Evolutionary conservation across 106 monocot species (phyloP), one percentile per base, ranked within the genome.

Genomic region (Allium fistulosum): DNA sequence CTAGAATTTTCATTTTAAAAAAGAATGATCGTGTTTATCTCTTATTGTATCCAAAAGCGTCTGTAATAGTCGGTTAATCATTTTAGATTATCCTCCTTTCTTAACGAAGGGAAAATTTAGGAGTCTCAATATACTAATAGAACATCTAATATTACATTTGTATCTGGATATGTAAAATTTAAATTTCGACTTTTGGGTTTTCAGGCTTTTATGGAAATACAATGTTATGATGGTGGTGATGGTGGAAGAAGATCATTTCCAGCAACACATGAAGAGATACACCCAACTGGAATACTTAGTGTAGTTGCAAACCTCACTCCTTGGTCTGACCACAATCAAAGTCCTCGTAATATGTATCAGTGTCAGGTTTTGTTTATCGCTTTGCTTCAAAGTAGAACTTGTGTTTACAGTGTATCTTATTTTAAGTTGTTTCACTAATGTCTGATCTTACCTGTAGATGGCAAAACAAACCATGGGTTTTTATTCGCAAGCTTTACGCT

Each of bases 271-370:
- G 97, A 97, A 78, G 97, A 97, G 75, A 92, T 92, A 64, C 92
- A 97, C 62, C 97, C 97, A 63, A 97, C 97, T 61, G 79, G 58
- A 45, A 87, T 97, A 61, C 81, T 97, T 7, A 97, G 97, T 81
- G 87, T 92, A 55, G 89, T 97, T 87, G 97, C 97, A 56, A 97
- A 87, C 85, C 92, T 97, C 58, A 97, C 92, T 48, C 97, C 97
- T 3, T 97, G 89, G 88, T 97, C 92, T 64, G 97, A 97, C 81
- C 97, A 97, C 76, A 97, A 97, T 76, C 92, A 97, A 76, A 92
- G 92, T 82, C 97, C 97, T 17, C 79, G 92, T 26, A 97, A 97
- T 62, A 97, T 97, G 97, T 97, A 97, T 55, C 97, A 97, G 63
- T 97, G 97, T 72, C 96, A 96, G 92, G 96, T 96, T 49, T 62